Evolutionary conservation across 2,329 filamentous ascomycete species (phyloP).

Genomic region (Beauveria bassiana): DNA sequence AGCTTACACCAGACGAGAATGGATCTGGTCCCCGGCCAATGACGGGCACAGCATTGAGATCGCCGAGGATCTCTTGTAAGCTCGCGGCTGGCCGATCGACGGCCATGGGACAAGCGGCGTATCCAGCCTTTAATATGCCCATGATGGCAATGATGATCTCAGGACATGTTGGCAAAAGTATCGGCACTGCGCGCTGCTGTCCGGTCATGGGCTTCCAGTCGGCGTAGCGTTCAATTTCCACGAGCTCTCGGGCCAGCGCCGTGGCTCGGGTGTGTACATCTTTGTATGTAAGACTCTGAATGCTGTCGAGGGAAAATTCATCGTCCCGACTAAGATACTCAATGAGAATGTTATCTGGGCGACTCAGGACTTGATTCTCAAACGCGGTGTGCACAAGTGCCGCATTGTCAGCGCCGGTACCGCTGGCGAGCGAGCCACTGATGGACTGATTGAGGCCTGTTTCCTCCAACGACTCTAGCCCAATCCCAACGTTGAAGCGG

Average conservation of each 20-base stretch:
- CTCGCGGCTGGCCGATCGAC: neutral
- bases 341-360: neutral
- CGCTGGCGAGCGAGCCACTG: neutral
- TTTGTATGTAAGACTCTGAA: neutral
- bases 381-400: neutral
- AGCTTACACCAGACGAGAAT: neutral
- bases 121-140: constrained; percentile 12
- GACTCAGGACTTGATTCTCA: neutral
- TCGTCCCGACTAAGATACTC: neutral
- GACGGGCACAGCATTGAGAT: constrained; percentile 1
- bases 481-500: neutral
- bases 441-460: neutral
- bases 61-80: neutral
- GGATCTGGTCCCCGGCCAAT: constrained; percentile 15
- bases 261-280: neutral
- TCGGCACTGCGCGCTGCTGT: constrained; percentile 6
- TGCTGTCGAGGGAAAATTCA: neutral
- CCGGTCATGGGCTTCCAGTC: constrained; percentile 2
- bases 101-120: neutral
- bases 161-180: constrained; percentile 2
- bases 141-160: constrained; percentile 10
- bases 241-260: neutral
- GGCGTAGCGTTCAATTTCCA: neutral
- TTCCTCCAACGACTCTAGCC: neutral
- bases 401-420: neutral